Evolutionary conservation across 208 protist species (phyloP).

Genomic region (Porcisia deanei): DNA sequence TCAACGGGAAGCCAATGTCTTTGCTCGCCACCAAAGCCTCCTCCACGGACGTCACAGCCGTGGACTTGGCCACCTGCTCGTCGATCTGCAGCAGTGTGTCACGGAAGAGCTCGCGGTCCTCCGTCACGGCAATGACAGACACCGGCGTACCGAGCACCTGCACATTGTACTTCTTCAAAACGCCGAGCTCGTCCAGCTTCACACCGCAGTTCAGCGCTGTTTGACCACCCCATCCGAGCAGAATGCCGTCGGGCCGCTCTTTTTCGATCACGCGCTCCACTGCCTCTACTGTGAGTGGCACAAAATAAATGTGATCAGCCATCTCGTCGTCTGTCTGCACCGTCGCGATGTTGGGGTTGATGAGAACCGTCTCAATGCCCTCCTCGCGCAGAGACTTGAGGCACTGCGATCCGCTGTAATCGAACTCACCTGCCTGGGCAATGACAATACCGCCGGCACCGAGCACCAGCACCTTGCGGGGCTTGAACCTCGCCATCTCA

Average conservation of each 20-base stretch:
- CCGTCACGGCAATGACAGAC: constrained; percentile 95
- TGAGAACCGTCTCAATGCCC: constrained; percentile 96
- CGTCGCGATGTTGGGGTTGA: constrained; percentile 99
- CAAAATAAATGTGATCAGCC: constrained; percentile 97
- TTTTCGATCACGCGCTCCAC: constrained; percentile 95
- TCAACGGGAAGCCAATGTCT: constrained; percentile 96
- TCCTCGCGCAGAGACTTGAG: constrained; percentile 99
- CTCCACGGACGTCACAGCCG: constrained; percentile 74
- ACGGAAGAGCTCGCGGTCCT: constrained; percentile 98
- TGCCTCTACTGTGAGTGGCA: constrained; percentile 93
- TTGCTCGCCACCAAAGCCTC: constrained; percentile 69
- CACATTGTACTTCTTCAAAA: constrained; percentile 94
- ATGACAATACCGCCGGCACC: constrained; percentile 97
- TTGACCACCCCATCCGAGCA: constrained; percentile 98
- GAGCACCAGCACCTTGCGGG: constrained; percentile 93
- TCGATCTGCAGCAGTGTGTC: constrained; percentile 96
- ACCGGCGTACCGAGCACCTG: constrained; percentile 96
- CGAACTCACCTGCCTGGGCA: constrained; percentile 99
- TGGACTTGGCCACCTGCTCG: constrained; percentile 90
- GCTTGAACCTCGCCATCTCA: constrained; percentile 74
- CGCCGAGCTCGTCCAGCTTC: constrained; percentile 90
- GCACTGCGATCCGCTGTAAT: constrained; percentile 98
- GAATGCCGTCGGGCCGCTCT: constrained; percentile 95
- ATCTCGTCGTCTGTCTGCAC: constrained; percentile 97
- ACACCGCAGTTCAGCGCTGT: constrained; percentile 99